Evolutionary conservation across 371 early-diverging fungal species (phyloP).

Genomic region (Apophysomyces elegans): DNA sequence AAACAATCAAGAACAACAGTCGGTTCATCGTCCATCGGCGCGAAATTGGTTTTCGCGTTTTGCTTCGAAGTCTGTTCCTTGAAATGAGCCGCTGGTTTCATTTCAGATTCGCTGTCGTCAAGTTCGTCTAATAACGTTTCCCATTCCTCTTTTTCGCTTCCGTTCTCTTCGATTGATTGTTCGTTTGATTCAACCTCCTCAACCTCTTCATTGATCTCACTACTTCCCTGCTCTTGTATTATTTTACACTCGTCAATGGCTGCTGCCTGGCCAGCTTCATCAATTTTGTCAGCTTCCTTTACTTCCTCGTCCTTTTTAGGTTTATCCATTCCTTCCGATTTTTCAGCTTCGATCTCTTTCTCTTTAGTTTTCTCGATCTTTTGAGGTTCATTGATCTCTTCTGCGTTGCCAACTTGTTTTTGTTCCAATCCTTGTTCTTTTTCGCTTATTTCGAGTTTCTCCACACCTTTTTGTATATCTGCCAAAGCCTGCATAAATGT

Average conservation of each 20-base stretch:
- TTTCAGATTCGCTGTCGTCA: not conserved
- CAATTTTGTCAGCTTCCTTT: not conserved
- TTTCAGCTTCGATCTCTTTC: not conserved
- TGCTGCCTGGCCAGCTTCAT: not conserved
- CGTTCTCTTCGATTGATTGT: not conserved
- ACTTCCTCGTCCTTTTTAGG: constrained; percentile 15
- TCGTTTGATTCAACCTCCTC: not conserved
- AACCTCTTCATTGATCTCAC: not conserved
- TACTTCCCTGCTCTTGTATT: not conserved
- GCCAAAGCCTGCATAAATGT: constrained; percentile 1
- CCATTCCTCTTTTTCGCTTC: constrained; percentile 7
- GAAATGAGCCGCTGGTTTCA: too few relatives aligned
- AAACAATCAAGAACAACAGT: constrained; percentile 48
- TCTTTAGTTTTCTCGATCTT: not conserved
- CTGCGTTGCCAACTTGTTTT: too few relatives aligned
- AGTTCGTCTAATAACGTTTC: not conserved
- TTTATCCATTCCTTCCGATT: constrained; percentile 4
- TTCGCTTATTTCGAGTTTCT: not conserved
- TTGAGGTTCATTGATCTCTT: too few relatives aligned
- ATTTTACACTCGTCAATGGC: not conserved
- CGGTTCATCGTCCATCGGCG: constrained; percentile 17
- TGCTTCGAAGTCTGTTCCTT: not conserved
- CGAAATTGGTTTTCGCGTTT: not conserved
- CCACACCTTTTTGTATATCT: not conserved
- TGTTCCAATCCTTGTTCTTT: not conserved